Percentiles rank a stretch among this genome's conserved stretches.
Evolutionary conservation across 2,329 filamentous ascomycete species (phyloP).

Genomic region (Neocucurbitaria cava): DNA sequence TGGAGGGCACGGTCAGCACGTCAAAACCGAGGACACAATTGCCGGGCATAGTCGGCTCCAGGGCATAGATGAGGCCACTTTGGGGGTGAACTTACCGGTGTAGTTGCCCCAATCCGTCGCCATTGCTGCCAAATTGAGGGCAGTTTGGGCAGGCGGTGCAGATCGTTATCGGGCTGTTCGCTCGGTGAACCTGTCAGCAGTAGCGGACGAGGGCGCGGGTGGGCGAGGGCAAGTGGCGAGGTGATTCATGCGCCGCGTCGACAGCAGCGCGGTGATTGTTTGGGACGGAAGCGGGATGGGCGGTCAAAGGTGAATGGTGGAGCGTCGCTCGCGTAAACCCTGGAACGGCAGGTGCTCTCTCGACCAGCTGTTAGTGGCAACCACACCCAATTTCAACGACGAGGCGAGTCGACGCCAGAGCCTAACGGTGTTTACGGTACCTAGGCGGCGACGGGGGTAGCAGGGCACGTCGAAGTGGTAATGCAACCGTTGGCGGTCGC

Average conservation of each 20-base stretch:
- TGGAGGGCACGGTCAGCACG: slow-evolving; percentile 21
- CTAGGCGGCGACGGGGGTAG: no score
- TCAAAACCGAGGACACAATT: slow-evolving; percentile 15
- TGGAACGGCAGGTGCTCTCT: slow-evolving; percentile 10
- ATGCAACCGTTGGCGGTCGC: slow-evolving; percentile 25
- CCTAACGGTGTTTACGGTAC: no score
- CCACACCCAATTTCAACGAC: slow-evolving; percentile 33
- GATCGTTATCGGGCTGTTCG: slow-evolving; percentile 30
- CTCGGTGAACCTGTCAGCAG: slow-evolving; percentile 15
- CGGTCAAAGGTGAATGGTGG: slow-evolving; percentile 9
- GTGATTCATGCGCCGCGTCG: slow-evolving; percentile 20
- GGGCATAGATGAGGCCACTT: slow-evolving; percentile 14
- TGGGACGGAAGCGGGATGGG: slow-evolving; percentile 15
- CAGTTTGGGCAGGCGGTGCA: slow-evolving; percentile 21
- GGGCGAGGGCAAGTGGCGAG: slow-evolving; percentile 25
- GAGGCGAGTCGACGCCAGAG: neutral
- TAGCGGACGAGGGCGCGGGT: slow-evolving; percentile 1
- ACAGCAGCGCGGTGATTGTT: slow-evolving; percentile 6
- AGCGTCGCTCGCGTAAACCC: neutral
- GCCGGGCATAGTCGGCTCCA: slow-evolving; percentile 23
- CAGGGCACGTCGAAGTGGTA: slow-evolving; percentile 9
- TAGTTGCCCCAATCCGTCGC: slow-evolving; percentile 46
- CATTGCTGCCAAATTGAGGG: slow-evolving; percentile 25
- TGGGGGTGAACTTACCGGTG: slow-evolving; percentile 26
- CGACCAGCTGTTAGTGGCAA: slow-evolving; percentile 14